phyloP scores from a whole-genome alignment of 345 rosid species.

The Bruguiera gymnorhiza region DNA sequence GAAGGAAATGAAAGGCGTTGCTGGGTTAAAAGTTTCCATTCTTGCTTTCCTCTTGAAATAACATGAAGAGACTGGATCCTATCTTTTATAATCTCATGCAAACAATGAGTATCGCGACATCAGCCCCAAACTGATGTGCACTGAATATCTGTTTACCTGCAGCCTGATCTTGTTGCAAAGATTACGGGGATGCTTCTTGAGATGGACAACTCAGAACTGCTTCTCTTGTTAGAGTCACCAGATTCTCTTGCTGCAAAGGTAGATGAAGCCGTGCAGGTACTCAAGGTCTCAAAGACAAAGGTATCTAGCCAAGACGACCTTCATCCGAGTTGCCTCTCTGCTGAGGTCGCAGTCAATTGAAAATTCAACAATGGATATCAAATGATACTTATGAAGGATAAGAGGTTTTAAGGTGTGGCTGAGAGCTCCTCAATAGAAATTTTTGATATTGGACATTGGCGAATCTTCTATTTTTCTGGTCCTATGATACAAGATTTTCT shows the following conservation, averaged over 20 bases:
- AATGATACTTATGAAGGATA: not conserved
- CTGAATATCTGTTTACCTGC: slow-evolving; percentile 19
- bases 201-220: slow-evolving; percentile 69
- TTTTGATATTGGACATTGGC: slow-evolving; percentile 6
- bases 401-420: slow-evolving; percentile 10
- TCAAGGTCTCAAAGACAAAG: slow-evolving; percentile 52
- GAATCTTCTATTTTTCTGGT: not conserved
- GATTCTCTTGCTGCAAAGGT: slow-evolving; percentile 53
- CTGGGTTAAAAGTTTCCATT: no score
- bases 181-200: slow-evolving; percentile 80
- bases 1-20: not conserved
- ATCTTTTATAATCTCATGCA: not conserved
- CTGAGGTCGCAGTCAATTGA: slow-evolving; percentile 62
- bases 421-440: not conserved
- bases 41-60: not conserved
- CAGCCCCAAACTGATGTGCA: not conserved
- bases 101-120: not conserved
- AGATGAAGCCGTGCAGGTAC: slow-evolving; percentile 66
- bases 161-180: slow-evolving; percentile 72
- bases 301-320: slow-evolving; percentile 37
- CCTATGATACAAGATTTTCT: no score
- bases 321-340: slow-evolving; percentile 44
- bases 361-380: not conserved
- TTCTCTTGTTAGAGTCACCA: slow-evolving; percentile 58
- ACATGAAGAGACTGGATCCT: not conserved